Evolutionary conservation across 2,329 filamentous ascomycete genomes (phyloP).

Genomic region (Beauveria australis): DNA sequence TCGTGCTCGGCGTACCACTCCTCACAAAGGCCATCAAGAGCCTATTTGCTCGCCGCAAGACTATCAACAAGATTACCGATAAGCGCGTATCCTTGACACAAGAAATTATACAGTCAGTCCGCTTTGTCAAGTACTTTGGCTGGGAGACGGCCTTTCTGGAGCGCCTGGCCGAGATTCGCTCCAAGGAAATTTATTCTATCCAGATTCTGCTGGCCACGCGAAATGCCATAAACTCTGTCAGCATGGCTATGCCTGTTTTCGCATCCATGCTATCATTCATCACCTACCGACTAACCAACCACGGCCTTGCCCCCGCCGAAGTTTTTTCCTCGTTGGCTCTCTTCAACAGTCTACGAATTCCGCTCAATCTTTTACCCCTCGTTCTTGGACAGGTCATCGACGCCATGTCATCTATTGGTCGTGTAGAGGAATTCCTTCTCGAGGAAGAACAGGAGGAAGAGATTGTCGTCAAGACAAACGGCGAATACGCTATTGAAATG

Average conservation of each 20-base stretch:
- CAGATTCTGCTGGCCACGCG: slow-evolving; percentile 75
- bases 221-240: slow-evolving; percentile 76
- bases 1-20: slow-evolving; percentile 69
- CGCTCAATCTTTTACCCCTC: slow-evolving; percentile 79
- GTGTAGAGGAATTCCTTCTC: slow-evolving; percentile 81
- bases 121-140: slow-evolving; percentile 94
- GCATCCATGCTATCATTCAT: slow-evolving; percentile 95
- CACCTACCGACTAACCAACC: slow-evolving; percentile 61
- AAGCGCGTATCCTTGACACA: slow-evolving; percentile 86
- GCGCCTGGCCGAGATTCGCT: slow-evolving; percentile 65
- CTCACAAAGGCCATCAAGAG: slow-evolving; percentile 70
- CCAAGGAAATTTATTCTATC: slow-evolving; percentile 72
- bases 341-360: slow-evolving; percentile 86
- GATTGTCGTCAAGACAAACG: slow-evolving; percentile 45
- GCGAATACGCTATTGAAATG: slow-evolving; percentile 64
- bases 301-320: slow-evolving; percentile 62
- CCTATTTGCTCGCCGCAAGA: slow-evolving; percentile 65
- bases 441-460: slow-evolving; percentile 79
- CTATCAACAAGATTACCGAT: slow-evolving; percentile 90
- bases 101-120: slow-evolving; percentile 82
- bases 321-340: slow-evolving; percentile 90
- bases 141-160: slow-evolving; percentile 86
- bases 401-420: slow-evolving; percentile 73
- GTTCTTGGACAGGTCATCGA: slow-evolving; percentile 87
- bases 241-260: slow-evolving; percentile 83